A percentile compares a stretch with the other conserved stretches of the same genome.
These are phyloP conservation scores for Stylosanthes scabra DNA, from an alignment of 331 rosid species.

Conservation along the genomic window DNA sequence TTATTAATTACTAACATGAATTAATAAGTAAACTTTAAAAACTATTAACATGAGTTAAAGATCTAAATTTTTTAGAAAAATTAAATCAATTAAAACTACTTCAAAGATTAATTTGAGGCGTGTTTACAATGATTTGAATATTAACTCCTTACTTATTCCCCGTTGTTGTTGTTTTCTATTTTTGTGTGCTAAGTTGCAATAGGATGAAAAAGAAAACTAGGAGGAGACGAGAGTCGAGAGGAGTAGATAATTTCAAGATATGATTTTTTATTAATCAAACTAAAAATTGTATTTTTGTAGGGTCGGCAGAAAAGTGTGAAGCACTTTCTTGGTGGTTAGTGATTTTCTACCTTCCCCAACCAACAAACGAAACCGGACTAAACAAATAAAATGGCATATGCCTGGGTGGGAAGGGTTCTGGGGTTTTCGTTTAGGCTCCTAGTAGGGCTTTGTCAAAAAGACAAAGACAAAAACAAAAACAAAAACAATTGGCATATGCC, in stretches of 20 bases:
- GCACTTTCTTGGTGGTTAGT: not conserved
- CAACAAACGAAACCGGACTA: not conserved
- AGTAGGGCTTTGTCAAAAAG: too few species aligned
- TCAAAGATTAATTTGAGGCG: too few species aligned
- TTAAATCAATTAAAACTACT: too few species aligned
- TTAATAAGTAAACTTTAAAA: too few species aligned
- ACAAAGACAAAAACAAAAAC: too few species aligned
- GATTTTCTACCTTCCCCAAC: not conserved
- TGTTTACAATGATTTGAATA: too few species aligned
- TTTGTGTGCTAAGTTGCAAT: not conserved
- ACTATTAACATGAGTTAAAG: too few species aligned
- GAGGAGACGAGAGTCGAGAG: slow-evolving; percentile 1
- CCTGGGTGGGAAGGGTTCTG: too few species aligned
- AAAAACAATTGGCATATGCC: too few species aligned
- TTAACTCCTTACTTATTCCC: not conserved
- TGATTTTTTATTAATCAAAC: not conserved
- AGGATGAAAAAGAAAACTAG: not conserved
- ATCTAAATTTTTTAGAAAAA: not conserved
- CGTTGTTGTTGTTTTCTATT: not conserved
- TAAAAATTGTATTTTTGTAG: not conserved
- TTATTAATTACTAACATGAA: too few species aligned
- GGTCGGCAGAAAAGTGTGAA: not conserved
- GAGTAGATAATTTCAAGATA: slow-evolving; percentile 1
- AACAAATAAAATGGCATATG: not conserved
- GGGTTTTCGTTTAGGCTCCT: too few species aligned